Conservation (phyloP, 2,329 filamentous ascomycete species). For the Pestalotiopsis sp. region DNA sequence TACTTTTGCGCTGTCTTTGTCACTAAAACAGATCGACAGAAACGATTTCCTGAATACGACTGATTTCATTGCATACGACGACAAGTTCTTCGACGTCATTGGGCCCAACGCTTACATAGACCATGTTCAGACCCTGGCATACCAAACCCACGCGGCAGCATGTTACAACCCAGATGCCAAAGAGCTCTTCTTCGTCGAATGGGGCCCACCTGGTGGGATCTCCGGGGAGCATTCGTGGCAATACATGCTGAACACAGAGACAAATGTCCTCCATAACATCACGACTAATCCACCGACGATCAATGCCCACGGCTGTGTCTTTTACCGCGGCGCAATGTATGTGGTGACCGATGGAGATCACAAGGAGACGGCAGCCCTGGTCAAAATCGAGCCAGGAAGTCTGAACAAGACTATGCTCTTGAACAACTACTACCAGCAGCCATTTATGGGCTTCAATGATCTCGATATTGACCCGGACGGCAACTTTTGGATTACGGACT, state of each 20-base stretch:
- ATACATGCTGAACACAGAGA: background rate
- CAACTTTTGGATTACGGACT: conserved; percentile 4
- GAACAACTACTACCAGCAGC: conserved; percentile 5
- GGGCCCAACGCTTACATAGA: background rate
- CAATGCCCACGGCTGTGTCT: conserved; percentile 5
- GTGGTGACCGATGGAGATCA: background rate
- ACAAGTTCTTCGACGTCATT: conserved; percentile 5
- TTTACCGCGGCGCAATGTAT: background rate
- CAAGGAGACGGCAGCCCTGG: background rate
- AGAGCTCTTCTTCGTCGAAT: background rate
- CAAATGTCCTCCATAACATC: background rate
- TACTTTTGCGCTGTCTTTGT: background rate
- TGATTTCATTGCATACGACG: conserved; percentile 7
- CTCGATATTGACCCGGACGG: background rate
- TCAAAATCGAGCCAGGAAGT: background rate
- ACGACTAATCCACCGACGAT: background rate
- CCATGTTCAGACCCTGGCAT: background rate
- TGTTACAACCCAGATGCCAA: background rate
- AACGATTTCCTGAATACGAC: background rate
- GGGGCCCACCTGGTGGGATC: background rate
- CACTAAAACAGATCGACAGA: background rate
- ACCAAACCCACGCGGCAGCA: background rate
- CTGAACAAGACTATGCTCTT: background rate
- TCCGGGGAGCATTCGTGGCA: background rate
- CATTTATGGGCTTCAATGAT: conserved; percentile 10